phyloP scores from a whole-genome alignment of 768 basidiomycete species.

The Amanita inopinata region DNA sequence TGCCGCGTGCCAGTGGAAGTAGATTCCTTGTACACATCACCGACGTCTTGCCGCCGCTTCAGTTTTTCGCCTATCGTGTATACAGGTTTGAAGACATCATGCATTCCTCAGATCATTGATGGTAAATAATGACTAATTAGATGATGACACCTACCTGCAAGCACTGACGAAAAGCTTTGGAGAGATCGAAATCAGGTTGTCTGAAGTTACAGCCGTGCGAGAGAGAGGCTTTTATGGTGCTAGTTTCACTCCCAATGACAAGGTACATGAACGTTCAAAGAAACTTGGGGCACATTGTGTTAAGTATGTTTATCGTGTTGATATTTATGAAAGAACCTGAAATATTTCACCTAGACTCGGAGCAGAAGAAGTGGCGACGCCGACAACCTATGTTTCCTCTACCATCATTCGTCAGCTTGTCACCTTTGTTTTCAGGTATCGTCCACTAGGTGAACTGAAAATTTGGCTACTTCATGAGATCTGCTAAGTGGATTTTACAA shows the following conservation, averaged over 20 bases:
- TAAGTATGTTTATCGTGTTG: slow-evolving; percentile 12
- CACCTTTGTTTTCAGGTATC: slow-evolving; percentile 18
- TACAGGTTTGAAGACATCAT: slow-evolving; percentile 8
- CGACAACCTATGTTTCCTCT: not conserved
- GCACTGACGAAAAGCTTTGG: slow-evolving; percentile 11
- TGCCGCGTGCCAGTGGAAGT: not conserved
- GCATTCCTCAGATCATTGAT: not conserved
- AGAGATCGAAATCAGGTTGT: slow-evolving; percentile 12
- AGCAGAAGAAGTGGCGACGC: not conserved
- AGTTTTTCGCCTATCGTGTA: slow-evolving; percentile 10
- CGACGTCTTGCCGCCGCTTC: slow-evolving; percentile 1
- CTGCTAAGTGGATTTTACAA: not conserved
- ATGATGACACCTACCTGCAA: slow-evolving; percentile 17
- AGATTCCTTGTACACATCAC: no score
- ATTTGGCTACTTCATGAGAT: not conserved
- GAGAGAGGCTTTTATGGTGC: not conserved
- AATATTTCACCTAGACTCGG: not conserved
- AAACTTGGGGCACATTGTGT: slow-evolving; percentile 17
- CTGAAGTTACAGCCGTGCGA: not conserved
- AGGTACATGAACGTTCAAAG: slow-evolving; percentile 19
- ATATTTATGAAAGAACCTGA: not conserved
- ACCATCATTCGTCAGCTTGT: slow-evolving; percentile 1
- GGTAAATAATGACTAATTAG: slow-evolving; percentile 8
- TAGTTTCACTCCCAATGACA: slow-evolving; percentile 1
- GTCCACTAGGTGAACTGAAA: slow-evolving; percentile 15